Evolutionary conservation across 768 basidiomycete genomes (phyloP), one percentile per base, ranked within the genome.

Genomic region (Vararia minispora): DNA sequence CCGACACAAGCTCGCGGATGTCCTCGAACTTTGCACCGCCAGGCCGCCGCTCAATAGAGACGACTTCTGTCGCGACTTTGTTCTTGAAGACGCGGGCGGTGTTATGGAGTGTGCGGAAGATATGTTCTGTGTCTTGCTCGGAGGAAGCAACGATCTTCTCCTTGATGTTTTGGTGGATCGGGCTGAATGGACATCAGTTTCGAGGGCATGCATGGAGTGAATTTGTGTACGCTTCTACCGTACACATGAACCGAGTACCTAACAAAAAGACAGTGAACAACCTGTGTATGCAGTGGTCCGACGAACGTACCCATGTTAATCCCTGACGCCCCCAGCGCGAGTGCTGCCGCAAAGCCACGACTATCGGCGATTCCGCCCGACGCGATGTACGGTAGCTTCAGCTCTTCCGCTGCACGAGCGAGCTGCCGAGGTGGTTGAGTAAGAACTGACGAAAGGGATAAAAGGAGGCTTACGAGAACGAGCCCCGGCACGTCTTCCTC

Each of bases 401-500:
- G 64, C 46, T 92, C 86, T 48, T 83, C 72, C 2, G 80, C 85
- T 1, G 91, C 88, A 37, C 88, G 72, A 2, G 91, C 89, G 33
- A 95, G 68, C 87, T 90, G 48, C n/a, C 9, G 18, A 33, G 3
- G 28, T 10, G 44, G 5, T 12, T 33, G 28, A 23, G 12, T 9
- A 35, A 24, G 10, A 46, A 36, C 12, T 31, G 6, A 16, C 24
- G 32, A n/a, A 16, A 16, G 17, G 11, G 14, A 33, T 38, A 21
- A 39, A 34, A n/a, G 13, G 32, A 33, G 25, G 25, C 23, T 17
- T 47, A 88, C 88, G 61, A 95, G 59, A 3, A 95, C 82, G 17
- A 94, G 52, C 4, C 83, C 85, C 3, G 86, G 85, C 17, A 95
- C 83, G 53, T 95, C 92, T 29, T 94, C 86, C 53, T 95, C 92